phyloP scores from a whole-genome alignment of 805 yeast genomes.

The Wickerhamiella vanderwaltii region DNA sequence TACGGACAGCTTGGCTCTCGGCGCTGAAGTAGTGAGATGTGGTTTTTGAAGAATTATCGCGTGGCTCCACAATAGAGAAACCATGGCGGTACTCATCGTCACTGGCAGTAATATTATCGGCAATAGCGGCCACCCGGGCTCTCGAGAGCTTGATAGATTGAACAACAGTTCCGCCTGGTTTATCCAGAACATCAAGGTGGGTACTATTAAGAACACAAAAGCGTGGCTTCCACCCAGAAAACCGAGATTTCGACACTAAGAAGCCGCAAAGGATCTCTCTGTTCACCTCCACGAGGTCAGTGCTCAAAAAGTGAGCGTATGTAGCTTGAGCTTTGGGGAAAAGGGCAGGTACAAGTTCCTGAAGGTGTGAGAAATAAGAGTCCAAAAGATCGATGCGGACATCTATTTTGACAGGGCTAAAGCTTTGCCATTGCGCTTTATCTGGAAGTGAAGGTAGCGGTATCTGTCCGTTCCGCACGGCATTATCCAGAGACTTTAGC shows the following conservation, averaged over 20 bases:
- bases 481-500: constrained; percentile 48
- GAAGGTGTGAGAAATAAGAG: constrained; percentile 31
- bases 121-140: constrained; percentile 1
- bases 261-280: constrained; percentile 1
- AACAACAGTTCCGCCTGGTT: constrained; percentile 8
- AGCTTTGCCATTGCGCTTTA: constrained; percentile 40
- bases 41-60: background rate
- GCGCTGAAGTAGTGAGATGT: constrained; percentile 7
- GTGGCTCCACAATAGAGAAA: constrained; percentile 8
- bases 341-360: constrained; percentile 4
- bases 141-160: constrained; percentile 3
- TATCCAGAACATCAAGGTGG: constrained; percentile 2
- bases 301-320: constrained; percentile 7
- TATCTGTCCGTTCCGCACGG: constrained; percentile 37
- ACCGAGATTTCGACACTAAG: constrained; percentile 9
- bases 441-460: constrained; percentile 55
- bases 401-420: constrained; percentile 56
- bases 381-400: constrained; percentile 42
- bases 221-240: constrained; percentile 10
- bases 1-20: constrained; percentile 1
- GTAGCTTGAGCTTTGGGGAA: constrained; percentile 4
- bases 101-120: constrained; percentile 6
- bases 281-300: constrained; percentile 5
- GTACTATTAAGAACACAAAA: constrained; percentile 11
- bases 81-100: constrained; percentile 12